Evolutionary conservation across 352 stramenopile genomes (phyloP).

Genomic region (Phytophthora hibernalis): DNA sequence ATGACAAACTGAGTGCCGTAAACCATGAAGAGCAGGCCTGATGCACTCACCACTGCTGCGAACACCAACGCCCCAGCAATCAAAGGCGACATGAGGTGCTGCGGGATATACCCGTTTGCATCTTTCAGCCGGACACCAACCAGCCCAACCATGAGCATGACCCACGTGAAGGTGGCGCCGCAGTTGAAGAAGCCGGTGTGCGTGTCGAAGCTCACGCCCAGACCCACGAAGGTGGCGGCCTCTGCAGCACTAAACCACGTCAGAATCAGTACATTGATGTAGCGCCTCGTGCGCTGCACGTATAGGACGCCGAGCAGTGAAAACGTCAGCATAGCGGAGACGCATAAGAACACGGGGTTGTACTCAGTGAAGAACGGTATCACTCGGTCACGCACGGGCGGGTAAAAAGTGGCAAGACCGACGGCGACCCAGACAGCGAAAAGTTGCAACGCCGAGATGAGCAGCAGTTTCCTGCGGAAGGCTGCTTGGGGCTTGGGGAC

Average conservation of each 20-base stretch:
- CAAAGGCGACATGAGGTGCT: slow-evolving; percentile 32
- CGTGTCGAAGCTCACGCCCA: slow-evolving; percentile 41
- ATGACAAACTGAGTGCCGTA: slow-evolving; percentile 37
- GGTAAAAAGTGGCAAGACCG: slow-evolving; percentile 31
- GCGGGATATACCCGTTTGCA: slow-evolving; percentile 1
- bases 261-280: slow-evolving; percentile 40
- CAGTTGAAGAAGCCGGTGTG: slow-evolving; percentile 54
- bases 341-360: slow-evolving; percentile 15
- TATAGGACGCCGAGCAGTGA: slow-evolving; percentile 46
- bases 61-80: slow-evolving; percentile 31
- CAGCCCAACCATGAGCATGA: slow-evolving; percentile 39
- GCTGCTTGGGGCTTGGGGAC: slow-evolving; percentile 35
- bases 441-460: slow-evolving; percentile 40
- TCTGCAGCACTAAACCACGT: slow-evolving; percentile 41
- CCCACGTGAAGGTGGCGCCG: slow-evolving; percentile 39
- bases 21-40: slow-evolving; percentile 27
- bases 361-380: slow-evolving; percentile 17
- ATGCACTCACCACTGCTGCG: slow-evolving; percentile 16
- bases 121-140: slow-evolving; percentile 27
- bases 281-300: slow-evolving; percentile 35
- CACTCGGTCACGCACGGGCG: slow-evolving; percentile 23
- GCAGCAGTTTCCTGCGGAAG: slow-evolving; percentile 47
- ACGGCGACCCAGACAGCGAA: slow-evolving; percentile 35
- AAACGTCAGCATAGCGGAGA: slow-evolving; percentile 14
- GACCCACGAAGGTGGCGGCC: slow-evolving; percentile 37